Evolutionary conservation across 345 rosid genomes (phyloP).

Genomic region (Populus tremula): DNA sequence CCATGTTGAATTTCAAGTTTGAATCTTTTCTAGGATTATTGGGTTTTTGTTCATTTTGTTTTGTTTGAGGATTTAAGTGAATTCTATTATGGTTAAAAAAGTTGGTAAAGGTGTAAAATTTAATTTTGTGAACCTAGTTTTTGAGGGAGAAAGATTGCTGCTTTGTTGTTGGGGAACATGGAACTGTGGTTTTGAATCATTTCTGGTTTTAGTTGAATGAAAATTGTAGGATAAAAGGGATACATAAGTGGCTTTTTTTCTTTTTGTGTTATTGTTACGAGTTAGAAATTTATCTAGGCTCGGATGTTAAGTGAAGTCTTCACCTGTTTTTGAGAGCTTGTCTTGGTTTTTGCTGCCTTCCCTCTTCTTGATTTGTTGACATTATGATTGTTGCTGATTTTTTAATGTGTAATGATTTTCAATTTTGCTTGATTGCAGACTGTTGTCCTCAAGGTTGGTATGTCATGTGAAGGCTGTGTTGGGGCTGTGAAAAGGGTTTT

Average conservation of each 20-base stretch:
- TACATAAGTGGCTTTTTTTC: not conserved
- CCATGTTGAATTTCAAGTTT: not conserved
- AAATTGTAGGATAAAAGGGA: not conserved
- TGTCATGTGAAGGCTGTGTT: constrained; percentile 78
- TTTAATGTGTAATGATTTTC: not conserved
- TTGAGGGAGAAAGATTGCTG: not conserved
- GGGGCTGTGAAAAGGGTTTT: constrained; percentile 88
- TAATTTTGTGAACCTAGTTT: not conserved
- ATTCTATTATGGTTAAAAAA: not conserved
- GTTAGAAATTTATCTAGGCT: not conserved
- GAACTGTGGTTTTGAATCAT: not conserved
- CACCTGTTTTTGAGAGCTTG: not conserved
- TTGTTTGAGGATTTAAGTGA: not conserved
- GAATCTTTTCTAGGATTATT: too few relatives aligned
- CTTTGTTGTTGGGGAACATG: not conserved
- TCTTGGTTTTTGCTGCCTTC: not conserved
- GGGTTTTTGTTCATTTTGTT: not conserved
- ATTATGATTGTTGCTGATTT: not conserved
- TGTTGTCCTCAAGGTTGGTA: constrained; percentile 72
- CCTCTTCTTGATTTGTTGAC: not conserved
- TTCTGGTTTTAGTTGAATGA: not conserved
- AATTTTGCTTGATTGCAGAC: constrained; percentile 47
- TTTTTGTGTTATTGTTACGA: not conserved
- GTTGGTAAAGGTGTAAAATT: not conserved
- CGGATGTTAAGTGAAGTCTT: not conserved